A percentile compares a stretch with the other conserved stretches of the same genome.
phyloP scores from a whole-genome alignment of 176 grass and related monocot species.

The Zoysia pacifica region DNA sequence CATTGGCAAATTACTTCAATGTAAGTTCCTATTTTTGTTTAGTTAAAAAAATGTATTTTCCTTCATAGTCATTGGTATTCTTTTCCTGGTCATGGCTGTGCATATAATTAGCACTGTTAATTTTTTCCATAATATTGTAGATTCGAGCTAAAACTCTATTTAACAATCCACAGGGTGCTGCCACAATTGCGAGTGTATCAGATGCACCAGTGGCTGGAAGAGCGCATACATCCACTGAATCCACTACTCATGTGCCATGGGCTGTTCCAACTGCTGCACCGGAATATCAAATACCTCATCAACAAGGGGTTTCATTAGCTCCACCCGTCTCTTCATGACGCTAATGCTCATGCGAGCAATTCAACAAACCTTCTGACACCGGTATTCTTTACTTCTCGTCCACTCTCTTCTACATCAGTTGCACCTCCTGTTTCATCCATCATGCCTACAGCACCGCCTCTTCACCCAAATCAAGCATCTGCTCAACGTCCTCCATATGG shows the following conservation, averaged over 20 bases:
- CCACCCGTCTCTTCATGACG: slow-evolving; percentile 51
- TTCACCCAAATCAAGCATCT: slow-evolving; percentile 42
- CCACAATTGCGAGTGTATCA: slow-evolving; percentile 51
- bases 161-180: slow-evolving; percentile 46
- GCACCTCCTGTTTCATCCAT: slow-evolving; percentile 42
- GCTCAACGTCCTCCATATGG: slow-evolving; percentile 47
- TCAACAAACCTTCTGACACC: slow-evolving; percentile 72
- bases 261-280: slow-evolving; percentile 38
- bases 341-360: slow-evolving; percentile 28
- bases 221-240: slow-evolving; percentile 24
- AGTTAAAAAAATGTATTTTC: background rate
- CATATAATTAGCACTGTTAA: background rate
- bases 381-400: slow-evolving; percentile 56
- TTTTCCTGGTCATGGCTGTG: background rate
- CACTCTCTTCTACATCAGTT: slow-evolving; percentile 49
- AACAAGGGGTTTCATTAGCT: slow-evolving; percentile 50
- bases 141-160: slow-evolving; percentile 8
- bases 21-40: slow-evolving; percentile 45
- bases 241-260: slow-evolving; percentile 35
- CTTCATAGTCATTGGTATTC: too few relatives aligned
- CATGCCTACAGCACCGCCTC: slow-evolving; percentile 46
- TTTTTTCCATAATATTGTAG: background rate
- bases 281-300: slow-evolving; percentile 46
- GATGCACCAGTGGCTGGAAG: slow-evolving; percentile 44
- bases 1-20: slow-evolving; percentile 56